Conservation (phyloP, 192 early-diverging fungal species). For the Rhizophagus prolifer region DNA sequence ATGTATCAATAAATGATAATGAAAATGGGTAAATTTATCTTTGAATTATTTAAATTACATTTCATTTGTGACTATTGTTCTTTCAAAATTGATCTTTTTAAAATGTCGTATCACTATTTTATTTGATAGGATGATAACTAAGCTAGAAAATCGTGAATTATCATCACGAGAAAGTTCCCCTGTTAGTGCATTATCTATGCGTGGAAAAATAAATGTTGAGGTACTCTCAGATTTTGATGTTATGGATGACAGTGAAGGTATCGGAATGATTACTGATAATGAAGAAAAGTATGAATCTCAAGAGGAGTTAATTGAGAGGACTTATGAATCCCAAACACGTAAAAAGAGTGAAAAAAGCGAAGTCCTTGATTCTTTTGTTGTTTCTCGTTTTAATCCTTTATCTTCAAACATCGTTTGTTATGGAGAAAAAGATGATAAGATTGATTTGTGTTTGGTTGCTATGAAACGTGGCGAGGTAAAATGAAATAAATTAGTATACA, state of each 20-base stretch:
- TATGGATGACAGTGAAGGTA: not conserved
- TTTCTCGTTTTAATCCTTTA: conserved; percentile 11
- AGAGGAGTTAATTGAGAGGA: not conserved
- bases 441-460: conserved; percentile 39
- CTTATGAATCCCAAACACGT: not conserved
- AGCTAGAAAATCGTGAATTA: too few species aligned
- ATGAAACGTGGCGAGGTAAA: conserved; percentile 47
- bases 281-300: not conserved
- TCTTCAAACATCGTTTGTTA: conserved; percentile 10
- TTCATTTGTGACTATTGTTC: too few species aligned
- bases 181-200: too few species aligned
- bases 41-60: too few species aligned
- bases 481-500: not conserved
- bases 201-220: too few species aligned
- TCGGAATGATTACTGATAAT: not conserved
- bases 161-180: too few species aligned
- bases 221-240: not conserved
- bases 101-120: too few species aligned
- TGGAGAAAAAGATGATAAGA: not conserved
- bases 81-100: too few species aligned
- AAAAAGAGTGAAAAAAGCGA: not conserved
- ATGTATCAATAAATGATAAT: too few species aligned
- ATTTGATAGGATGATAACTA: too few species aligned
- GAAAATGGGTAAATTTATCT: too few species aligned
- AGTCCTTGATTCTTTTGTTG: not conserved